A percentile compares a stretch with the other conserved stretches of the same genome.
Conservation (phyloP, 164 flowering plant species). For the grape (Vitis vinifera) region ASM3070453v1 NC_081812.1:19340501-19341000, state of each 20-base stretch:
- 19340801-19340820: slow-evolving; percentile 89
- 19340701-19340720: no score
- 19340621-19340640: not conserved
- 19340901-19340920: slow-evolving; percentile 17
- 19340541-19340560: no score
- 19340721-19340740: not conserved
- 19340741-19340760: slow-evolving; percentile 62
- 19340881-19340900: slow-evolving; percentile 91
- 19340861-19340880: slow-evolving; percentile 94
- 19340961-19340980: no score
- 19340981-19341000: no score
- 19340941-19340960: no score
- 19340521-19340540: no score
- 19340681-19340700: not conserved
- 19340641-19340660: not conserved
- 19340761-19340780: slow-evolving; percentile 84
- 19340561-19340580: no score
- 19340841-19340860: slow-evolving; percentile 88
- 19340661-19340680: not conserved
- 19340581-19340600: no score
- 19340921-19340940: no score
- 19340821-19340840: slow-evolving; percentile 98
- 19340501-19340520: no score
- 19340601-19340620: no score
- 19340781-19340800: slow-evolving; percentile 90